Percentiles rank a stretch among this genome's conserved stretches.
phyloP scores from a whole-genome alignment of 169 alveolate genomes.

The Plasmodium adleri region DNA sequence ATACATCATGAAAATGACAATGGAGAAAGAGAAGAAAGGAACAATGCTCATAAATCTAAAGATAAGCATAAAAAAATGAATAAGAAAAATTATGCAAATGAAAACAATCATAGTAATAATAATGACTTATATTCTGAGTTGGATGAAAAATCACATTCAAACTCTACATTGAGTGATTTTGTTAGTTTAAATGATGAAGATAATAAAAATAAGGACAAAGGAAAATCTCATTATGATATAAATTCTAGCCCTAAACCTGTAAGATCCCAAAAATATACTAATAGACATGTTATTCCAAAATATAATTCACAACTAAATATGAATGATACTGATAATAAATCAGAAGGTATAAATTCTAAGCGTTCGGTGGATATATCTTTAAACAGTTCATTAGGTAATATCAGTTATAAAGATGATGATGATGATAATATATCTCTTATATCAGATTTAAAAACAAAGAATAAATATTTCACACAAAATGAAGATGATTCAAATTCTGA shows the following conservation, averaged over 20 bases:
- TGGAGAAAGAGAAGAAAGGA: constrained; percentile 3
- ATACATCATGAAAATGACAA: constrained; percentile 1
- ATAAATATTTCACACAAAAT: constrained; percentile 40
- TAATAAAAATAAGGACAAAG: background rate
- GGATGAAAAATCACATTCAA: constrained; percentile 31
- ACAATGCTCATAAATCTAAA: background rate
- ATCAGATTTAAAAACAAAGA: constrained; percentile 49
- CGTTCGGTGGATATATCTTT: constrained; percentile 34
- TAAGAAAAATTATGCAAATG: background rate
- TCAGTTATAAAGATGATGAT: constrained; percentile 46
- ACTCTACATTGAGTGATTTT: constrained; percentile 26
- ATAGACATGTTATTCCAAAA: constrained; percentile 12
- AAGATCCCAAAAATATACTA: constrained; percentile 24
- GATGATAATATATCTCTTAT: constrained; percentile 54
- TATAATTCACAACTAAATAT: background rate
- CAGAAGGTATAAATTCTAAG: constrained; percentile 7
- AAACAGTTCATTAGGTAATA: constrained; percentile 51
- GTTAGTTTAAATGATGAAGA: constrained; percentile 56
- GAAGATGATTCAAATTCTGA: constrained; percentile 68
- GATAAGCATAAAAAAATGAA: background rate
- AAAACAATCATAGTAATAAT: constrained; percentile 12
- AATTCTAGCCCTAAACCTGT: constrained; percentile 72
- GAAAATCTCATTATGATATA: constrained; percentile 26
- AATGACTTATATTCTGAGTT: constrained; percentile 7
- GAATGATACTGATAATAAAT: constrained; percentile 8